phyloP scores from a whole-genome alignment of 2,329 filamentous ascomycete genomes.

The Penicillium aurantiogriseum region DNA sequence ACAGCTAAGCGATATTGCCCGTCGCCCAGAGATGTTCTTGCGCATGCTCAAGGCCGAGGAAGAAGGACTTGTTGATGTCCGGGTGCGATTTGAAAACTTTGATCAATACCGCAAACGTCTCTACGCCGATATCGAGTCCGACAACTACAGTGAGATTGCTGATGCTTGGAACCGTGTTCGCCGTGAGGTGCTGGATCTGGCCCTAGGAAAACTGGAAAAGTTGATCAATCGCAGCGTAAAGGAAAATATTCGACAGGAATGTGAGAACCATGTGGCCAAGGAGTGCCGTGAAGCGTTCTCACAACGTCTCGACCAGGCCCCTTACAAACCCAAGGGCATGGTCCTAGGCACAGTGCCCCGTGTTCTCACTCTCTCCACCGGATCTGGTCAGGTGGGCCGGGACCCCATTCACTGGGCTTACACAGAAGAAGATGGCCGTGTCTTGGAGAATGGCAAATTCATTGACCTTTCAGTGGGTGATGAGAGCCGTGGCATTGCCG shows the following conservation, averaged over 20 bases:
- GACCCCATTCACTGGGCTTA: conserved; percentile 89
- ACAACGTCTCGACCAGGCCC: conserved; percentile 88
- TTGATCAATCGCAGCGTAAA: conserved; percentile 90
- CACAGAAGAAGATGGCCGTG: conserved; percentile 87
- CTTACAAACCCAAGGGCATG: conserved; percentile 93
- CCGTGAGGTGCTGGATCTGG: conserved; percentile 77
- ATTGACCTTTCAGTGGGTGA: conserved; percentile 69
- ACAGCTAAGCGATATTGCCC: conserved; percentile 75
- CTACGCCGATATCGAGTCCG: conserved; percentile 81
- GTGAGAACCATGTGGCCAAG: conserved; percentile 87
- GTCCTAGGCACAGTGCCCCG: conserved; percentile 82
- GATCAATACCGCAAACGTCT: conserved; percentile 74
- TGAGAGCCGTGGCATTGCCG: conserved; percentile 64
- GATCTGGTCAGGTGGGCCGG: conserved; percentile 68
- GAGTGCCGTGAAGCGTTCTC: conserved; percentile 85
- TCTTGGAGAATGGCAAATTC: conserved; percentile 86
- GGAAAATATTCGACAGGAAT: conserved; percentile 88
- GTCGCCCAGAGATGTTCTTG: conserved; percentile 82
- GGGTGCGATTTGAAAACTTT: conserved; percentile 72
- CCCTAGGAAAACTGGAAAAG: conserved; percentile 76
- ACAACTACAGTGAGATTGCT: conserved; percentile 91
- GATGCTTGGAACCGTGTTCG: conserved; percentile 93
- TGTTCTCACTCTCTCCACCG: conserved; percentile 83
- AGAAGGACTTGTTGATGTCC: conserved; percentile 86
- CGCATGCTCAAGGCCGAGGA: conserved; percentile 98